Base-by-base conservation (phyloP, 1,284 basidiomycete genomes). In the Pseudozyma tsukubaensis region DNA sequence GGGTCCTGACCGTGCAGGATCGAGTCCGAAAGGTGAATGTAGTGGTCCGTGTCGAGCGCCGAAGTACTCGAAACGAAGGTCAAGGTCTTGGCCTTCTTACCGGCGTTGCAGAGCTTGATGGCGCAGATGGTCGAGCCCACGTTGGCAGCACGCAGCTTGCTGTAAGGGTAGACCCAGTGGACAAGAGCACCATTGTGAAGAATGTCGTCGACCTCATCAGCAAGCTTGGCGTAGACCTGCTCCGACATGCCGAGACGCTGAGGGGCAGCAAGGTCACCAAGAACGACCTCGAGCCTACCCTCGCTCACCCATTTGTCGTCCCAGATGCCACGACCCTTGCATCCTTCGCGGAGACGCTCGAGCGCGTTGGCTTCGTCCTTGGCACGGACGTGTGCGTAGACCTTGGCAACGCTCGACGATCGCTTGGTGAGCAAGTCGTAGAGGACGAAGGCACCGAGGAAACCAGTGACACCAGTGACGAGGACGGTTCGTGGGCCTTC, bases 111-210 rank as follows among this genome's bases (percentile, higher is more conserved):
- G 34, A 99, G 89, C 51, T 92, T 89, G 56, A 97, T 88, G 1
- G 91, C 90, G 2, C 92, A 92, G 59, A 98, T 82, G 2, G 97
- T 99, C 0, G 92, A 91, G 4, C 95, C 83, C 13, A 99, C 97
- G 83, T 99, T 99, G 32, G 95, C 90, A 0, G 91, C 88, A 16
- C 95, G 92, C 39, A 99, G 88, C 85, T 92, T 94, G 84, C 94
- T 91, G 86, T 99, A 99, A 0, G 95, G 94, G 85, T 98, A 99
- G 3, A 99, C 94, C 97, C 97, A 99, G 84, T 99, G 97, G 14
- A 99, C 97, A 84, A 99, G 86, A 21, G 97, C 97, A 48, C 97
- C 97, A 80, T 99, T 99, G 85, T 99, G 97, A 59, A 99, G 84
- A 34, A 99, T 88, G 1, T 90, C 90, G 83, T 98, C 94, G 0